Evolutionary conservation across 1,139 yeast genomes (phyloP).

Genomic region (Yamadazyma epiphylla): DNA sequence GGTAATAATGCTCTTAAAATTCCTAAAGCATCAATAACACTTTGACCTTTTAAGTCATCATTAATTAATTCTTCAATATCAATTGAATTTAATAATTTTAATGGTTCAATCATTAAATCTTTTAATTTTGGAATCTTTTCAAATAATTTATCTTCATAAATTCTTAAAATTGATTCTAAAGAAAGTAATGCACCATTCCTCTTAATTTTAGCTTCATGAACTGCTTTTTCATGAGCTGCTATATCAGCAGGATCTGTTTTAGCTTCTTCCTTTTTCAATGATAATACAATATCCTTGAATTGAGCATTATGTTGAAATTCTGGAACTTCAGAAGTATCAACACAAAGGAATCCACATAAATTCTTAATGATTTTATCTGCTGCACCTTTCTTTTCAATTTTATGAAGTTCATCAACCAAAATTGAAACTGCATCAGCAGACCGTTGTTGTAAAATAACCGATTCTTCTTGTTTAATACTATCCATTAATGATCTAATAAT

Average conservation of each 20-base stretch:
- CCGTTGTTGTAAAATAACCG: constrained; percentile 60
- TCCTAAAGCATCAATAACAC: constrained; percentile 83
- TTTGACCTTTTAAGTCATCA: constrained; percentile 64
- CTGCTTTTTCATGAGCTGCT: constrained; percentile 58
- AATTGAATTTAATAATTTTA: constrained; percentile 25
- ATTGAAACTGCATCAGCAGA: constrained; percentile 68
- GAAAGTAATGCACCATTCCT: constrained; percentile 80
- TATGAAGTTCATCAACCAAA: constrained; percentile 56
- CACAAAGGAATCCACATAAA: constrained; percentile 89
- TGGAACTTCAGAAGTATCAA: constrained; percentile 94
- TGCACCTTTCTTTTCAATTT: constrained; percentile 60
- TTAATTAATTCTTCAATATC: constrained; percentile 34
- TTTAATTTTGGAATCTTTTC: constrained; percentile 64
- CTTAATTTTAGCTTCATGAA: constrained; percentile 72
- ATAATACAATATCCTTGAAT: constrained; percentile 57
- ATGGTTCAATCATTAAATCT: constrained; percentile 65
- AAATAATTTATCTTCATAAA: constrained; percentile 56
- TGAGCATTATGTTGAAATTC: constrained; percentile 72
- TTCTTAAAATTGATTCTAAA: constrained; percentile 49
- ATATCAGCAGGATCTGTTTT: constrained; percentile 65
- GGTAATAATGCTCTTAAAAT: constrained; percentile 74
- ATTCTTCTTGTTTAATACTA: constrained; percentile 75
- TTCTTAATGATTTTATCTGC: constrained; percentile 88
- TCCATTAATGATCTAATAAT: constrained; percentile 91
- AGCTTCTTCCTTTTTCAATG: constrained; percentile 78